phyloP scores from a whole-genome alignment of 139 green algal genomes.

The Eudorina sp. region DNA sequence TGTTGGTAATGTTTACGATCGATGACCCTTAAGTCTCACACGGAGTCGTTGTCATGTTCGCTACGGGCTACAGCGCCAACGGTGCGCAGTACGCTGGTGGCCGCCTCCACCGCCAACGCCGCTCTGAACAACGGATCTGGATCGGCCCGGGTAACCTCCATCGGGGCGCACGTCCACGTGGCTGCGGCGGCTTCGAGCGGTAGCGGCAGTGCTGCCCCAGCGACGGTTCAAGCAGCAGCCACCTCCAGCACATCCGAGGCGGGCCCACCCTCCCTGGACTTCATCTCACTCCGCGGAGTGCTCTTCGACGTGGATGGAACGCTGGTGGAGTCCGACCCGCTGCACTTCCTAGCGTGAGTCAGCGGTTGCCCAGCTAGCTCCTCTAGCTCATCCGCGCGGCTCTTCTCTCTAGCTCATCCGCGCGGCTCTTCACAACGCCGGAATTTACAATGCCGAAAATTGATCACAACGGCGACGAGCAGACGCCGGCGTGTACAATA shows the following conservation, averaged over 20 bases:
- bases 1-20: not conserved
- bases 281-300: conserved; percentile 38
- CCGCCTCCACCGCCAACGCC: not conserved
- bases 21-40: too few relatives aligned
- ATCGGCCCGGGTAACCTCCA: not conserved
- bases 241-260: not conserved
- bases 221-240: not conserved
- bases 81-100: not conserved
- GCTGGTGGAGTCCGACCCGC: conserved; percentile 74
- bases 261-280: not conserved
- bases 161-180: not conserved
- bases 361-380: not conserved
- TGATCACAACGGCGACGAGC: too few relatives aligned
- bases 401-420: too few relatives aligned
- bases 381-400: too few relatives aligned
- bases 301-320: conserved; percentile 82
- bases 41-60: not conserved
- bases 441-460: too few relatives aligned
- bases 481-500: too few relatives aligned
- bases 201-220: not conserved
- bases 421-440: too few relatives aligned
- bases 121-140: too few relatives aligned
- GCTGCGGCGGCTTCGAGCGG: not conserved
- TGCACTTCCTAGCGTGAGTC: conserved; percentile 78
- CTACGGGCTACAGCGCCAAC: not conserved